Evolutionary conservation across 73 alveolate species (phyloP).

Genomic region (Loxodes magnus): DNA sequence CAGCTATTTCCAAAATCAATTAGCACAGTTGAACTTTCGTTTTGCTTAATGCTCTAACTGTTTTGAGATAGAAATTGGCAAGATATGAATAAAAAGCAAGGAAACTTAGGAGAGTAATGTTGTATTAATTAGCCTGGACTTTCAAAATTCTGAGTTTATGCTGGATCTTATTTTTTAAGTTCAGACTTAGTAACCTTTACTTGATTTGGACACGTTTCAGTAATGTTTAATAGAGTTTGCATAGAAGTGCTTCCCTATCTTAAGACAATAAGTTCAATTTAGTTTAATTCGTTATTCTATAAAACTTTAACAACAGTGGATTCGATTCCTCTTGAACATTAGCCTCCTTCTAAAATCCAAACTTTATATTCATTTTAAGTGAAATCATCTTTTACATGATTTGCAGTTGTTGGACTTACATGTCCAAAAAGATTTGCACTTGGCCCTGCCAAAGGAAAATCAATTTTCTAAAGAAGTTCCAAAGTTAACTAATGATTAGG

Average conservation of each 20-base stretch:
- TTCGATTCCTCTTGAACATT: slow-evolving; percentile 70
- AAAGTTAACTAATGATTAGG: slow-evolving; percentile 59
- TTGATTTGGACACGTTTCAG: too few species aligned
- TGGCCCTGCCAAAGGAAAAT: slow-evolving; percentile 83
- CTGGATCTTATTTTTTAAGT: slow-evolving; percentile 17
- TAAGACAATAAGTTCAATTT: background rate
- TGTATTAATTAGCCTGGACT: slow-evolving; percentile 79
- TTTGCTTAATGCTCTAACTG: too few species aligned
- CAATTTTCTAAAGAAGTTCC: slow-evolving; percentile 39
- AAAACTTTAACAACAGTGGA: slow-evolving; percentile 71
- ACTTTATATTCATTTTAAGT: slow-evolving; percentile 44
- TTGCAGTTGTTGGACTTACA: slow-evolving; percentile 79
- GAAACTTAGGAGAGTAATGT: slow-evolving; percentile 78
- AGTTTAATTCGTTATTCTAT: slow-evolving; percentile 15
- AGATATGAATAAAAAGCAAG: too few species aligned
- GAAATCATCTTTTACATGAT: slow-evolving; percentile 76
- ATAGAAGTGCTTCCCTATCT: slow-evolving; percentile 75
- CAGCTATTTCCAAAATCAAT: too few species aligned
- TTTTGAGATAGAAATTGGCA: too few species aligned
- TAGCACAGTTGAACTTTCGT: too few species aligned
- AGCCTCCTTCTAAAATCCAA: slow-evolving; percentile 73
- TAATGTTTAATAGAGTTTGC: slow-evolving; percentile 12
- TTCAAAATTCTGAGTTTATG: slow-evolving; percentile 30
- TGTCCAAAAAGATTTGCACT: slow-evolving; percentile 84
- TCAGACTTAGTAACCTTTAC: slow-evolving; percentile 20